phyloP scores from a whole-genome alignment of 2,329 filamentous ascomycete species.

The Phyllachora maydis region DNA sequence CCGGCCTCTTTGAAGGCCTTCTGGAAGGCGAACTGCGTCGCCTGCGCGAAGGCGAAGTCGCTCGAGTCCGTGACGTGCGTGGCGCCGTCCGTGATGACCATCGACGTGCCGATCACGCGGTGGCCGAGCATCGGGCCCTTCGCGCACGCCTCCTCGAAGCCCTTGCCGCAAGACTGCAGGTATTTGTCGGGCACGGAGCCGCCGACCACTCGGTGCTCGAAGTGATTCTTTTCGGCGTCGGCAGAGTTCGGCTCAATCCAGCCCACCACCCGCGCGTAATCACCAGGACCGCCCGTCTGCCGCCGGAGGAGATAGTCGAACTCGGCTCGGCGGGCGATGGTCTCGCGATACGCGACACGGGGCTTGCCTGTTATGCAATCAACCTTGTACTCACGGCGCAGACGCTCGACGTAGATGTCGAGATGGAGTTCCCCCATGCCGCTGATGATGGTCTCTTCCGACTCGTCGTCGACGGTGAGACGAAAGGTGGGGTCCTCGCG shows the following conservation, averaged over 20 bases:
- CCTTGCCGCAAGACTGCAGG: constrained; percentile 84
- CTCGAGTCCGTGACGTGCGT: constrained; percentile 97
- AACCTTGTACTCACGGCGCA: constrained; percentile 90
- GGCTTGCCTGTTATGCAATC: constrained; percentile 92
- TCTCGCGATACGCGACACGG: constrained; percentile 93
- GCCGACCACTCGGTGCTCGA: constrained; percentile 73
- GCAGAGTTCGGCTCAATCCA: constrained; percentile 71
- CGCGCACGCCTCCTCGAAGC: constrained; percentile 63
- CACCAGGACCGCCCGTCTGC: constrained; percentile 86
- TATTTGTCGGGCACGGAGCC: constrained; percentile 92
- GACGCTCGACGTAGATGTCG: constrained; percentile 93
- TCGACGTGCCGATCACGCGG: constrained; percentile 69
- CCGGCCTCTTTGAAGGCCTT: constrained; percentile 72
- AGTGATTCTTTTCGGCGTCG: constrained; percentile 52
- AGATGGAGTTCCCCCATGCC: constrained; percentile 97
- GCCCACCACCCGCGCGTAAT: constrained; percentile 82
- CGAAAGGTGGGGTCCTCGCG: constrained; percentile 96
- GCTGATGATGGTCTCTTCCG: constrained; percentile 90
- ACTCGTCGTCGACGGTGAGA: constrained; percentile 78
- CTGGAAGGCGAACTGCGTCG: constrained; percentile 89
- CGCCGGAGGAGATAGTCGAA: constrained; percentile 93
- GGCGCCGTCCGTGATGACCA: constrained; percentile 90
- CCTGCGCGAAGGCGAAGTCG: constrained; percentile 87
- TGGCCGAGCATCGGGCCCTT: constrained; percentile 87
- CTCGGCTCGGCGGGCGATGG: constrained; percentile 55